Conservation (phyloP, 1,284 basidiomycete species). For the Acaromyces ingoldii region DNA sequence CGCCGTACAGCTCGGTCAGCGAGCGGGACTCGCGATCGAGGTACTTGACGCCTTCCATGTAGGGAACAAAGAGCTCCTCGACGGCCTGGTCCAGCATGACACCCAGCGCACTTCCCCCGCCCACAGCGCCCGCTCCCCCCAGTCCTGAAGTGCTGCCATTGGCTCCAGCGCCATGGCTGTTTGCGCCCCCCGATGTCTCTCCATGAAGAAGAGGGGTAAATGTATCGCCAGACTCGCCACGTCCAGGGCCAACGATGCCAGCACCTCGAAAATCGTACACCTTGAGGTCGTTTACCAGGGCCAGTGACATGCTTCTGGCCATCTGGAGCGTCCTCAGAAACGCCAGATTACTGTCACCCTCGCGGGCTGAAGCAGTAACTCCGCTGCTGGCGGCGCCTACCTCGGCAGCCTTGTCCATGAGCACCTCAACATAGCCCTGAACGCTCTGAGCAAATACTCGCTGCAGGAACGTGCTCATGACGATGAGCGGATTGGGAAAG, state of each 20-base stretch:
- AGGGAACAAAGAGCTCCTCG: conserved; percentile 93
- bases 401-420: conserved; percentile 46
- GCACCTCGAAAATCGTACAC: conserved; percentile 68
- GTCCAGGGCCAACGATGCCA: conserved; percentile 20
- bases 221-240: not conserved
- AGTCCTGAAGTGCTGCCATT: too few species aligned
- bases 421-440: conserved; percentile 45
- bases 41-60: conserved; percentile 80
- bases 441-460: conserved; percentile 91
- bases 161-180: not conserved
- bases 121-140: not conserved
- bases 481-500: conserved; percentile 92
- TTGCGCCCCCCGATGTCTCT: not conserved
- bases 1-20: conserved; percentile 74
- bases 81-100: conserved; percentile 88
- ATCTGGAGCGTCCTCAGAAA: conserved; percentile 87
- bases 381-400: conserved; percentile 17
- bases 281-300: conserved; percentile 86
- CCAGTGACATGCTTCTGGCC: conserved; percentile 72
- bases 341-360: conserved; percentile 57
- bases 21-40: conserved; percentile 87
- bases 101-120: conserved; percentile 17
- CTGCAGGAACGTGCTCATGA: conserved; percentile 98
- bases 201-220: conserved; percentile 8
- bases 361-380: not conserved